phyloP scores from a whole-genome alignment of 768 basidiomycete species.

The Amanita polypyramis region DNA sequence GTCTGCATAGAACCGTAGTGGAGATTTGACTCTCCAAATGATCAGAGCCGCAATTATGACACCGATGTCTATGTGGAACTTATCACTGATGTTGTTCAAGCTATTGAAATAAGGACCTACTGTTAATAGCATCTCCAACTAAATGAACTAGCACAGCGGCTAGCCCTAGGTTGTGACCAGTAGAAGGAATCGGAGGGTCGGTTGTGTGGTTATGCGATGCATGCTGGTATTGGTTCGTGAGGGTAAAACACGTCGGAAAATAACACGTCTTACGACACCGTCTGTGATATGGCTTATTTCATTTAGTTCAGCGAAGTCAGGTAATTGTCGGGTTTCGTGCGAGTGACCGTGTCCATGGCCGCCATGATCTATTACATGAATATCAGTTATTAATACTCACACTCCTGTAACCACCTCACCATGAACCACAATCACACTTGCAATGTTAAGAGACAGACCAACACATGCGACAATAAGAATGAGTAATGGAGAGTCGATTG shows the following conservation, averaged over 20 bases:
- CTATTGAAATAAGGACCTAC: constrained; percentile 17
- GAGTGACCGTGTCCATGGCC: constrained; percentile 26
- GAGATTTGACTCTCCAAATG: constrained; percentile 36
- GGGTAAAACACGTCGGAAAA: not conserved
- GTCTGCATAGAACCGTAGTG: constrained; percentile 41
- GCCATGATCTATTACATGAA: constrained; percentile 23
- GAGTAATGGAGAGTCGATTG: constrained; percentile 30
- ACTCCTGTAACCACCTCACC: constrained; percentile 16
- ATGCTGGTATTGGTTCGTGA: constrained; percentile 22
- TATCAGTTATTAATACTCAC: not conserved
- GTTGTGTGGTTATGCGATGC: constrained; percentile 38
- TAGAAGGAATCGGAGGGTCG: constrained; percentile 22
- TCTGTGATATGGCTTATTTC: constrained; percentile 10
- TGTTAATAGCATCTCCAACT: constrained; percentile 43
- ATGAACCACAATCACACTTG: constrained; percentile 39
- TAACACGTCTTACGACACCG: constrained; percentile 7
- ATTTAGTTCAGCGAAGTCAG: constrained; percentile 13
- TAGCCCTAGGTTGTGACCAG: constrained; percentile 33
- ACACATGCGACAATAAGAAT: constrained; percentile 39
- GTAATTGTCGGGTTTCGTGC: not conserved
- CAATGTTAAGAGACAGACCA: constrained; percentile 36
- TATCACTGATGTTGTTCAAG: not conserved
- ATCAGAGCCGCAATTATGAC: constrained; percentile 42
- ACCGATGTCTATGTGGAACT: constrained; percentile 30
- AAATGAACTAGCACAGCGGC: constrained; percentile 41